A percentile compares a stretch with the other conserved stretches of the same genome.
Conservation (phyloP, 805 yeast genomes). For the Nakazawaea ambrosiae region DNA sequence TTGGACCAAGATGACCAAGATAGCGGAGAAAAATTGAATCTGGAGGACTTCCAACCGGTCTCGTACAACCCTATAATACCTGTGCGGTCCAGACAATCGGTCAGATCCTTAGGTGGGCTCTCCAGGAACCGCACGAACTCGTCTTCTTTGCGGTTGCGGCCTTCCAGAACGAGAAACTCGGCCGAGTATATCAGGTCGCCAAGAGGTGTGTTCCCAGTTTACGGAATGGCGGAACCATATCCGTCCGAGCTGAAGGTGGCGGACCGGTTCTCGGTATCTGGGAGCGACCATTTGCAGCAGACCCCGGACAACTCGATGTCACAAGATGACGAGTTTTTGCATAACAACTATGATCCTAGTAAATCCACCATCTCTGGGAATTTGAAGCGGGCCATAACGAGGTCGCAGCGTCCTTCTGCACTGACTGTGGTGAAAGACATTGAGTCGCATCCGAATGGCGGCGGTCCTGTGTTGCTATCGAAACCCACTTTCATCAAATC, state of each 20-base stretch:
- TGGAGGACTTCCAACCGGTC: background rate
- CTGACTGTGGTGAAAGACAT: no score
- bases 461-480: no score
- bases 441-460: no score
- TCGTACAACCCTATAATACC: background rate
- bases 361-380: slow-evolving; percentile 19
- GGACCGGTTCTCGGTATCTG: slow-evolving; percentile 20
- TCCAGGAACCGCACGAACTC: background rate
- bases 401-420: slow-evolving; percentile 13
- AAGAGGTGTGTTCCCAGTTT: slow-evolving; percentile 72
- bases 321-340: slow-evolving; percentile 20
- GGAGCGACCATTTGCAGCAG: slow-evolving; percentile 15
- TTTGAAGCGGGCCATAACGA: slow-evolving; percentile 18
- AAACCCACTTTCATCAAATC: slow-evolving; percentile 1
- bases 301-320: slow-evolving; percentile 21
- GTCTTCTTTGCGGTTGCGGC: slow-evolving; percentile 1
- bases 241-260: slow-evolving; percentile 54
- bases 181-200: slow-evolving; percentile 41
- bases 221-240: slow-evolving; percentile 67
- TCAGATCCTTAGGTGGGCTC: slow-evolving; percentile 1
- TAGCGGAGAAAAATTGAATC: background rate
- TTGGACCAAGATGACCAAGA: background rate
- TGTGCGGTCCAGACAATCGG: background rate
- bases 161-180: slow-evolving; percentile 3
- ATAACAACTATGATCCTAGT: slow-evolving; percentile 20